A percentile compares a stretch with the other conserved stretches of the same genome.
Conservation (phyloP, 495 filamentous ascomycete genomes). For the Aspergillus carlsbadensis region DNA sequence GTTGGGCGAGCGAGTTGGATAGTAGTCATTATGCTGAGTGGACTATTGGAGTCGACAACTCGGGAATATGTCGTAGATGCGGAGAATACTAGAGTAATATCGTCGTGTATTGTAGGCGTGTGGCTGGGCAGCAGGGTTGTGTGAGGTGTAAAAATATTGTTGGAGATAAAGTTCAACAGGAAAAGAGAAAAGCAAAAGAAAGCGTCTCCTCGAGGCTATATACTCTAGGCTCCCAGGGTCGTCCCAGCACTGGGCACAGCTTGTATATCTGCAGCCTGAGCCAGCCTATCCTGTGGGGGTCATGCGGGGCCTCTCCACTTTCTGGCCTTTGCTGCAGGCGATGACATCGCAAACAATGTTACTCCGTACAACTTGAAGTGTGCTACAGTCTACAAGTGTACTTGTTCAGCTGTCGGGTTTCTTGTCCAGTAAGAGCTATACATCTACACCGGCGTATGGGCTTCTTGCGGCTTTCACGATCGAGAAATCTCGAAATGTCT, state of each 20-base stretch:
- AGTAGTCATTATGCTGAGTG: constrained; percentile 29
- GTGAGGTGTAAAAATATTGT: neutral
- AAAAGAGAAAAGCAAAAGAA: neutral
- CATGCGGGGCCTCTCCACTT: constrained; percentile 12
- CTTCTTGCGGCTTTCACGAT: too few relatives aligned
- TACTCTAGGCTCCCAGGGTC: neutral
- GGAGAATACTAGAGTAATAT: too few relatives aligned
- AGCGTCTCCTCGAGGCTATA: neutral
- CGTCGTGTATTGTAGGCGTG: neutral
- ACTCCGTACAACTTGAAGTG: too few relatives aligned
- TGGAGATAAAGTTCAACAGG: neutral
- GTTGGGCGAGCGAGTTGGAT: constrained; percentile 36
- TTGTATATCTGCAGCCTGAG: constrained; percentile 1
- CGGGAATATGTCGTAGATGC: too few relatives aligned
- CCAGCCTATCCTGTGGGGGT: neutral
- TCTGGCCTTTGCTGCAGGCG: neutral
- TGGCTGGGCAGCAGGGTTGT: neutral
- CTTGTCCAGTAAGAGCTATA: too few relatives aligned
- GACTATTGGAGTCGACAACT: neutral
- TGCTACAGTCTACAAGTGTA: too few relatives aligned
- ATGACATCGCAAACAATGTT: too few relatives aligned
- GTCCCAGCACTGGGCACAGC: neutral
- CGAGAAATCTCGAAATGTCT: too few relatives aligned
- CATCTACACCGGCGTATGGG: too few relatives aligned
- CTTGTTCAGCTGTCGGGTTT: too few relatives aligned